Percentiles rank a stretch among this genome's conserved stretches.
Evolutionary conservation across 139 green algal genomes (phyloP).

Genomic region (Closterium sp.): DNA sequence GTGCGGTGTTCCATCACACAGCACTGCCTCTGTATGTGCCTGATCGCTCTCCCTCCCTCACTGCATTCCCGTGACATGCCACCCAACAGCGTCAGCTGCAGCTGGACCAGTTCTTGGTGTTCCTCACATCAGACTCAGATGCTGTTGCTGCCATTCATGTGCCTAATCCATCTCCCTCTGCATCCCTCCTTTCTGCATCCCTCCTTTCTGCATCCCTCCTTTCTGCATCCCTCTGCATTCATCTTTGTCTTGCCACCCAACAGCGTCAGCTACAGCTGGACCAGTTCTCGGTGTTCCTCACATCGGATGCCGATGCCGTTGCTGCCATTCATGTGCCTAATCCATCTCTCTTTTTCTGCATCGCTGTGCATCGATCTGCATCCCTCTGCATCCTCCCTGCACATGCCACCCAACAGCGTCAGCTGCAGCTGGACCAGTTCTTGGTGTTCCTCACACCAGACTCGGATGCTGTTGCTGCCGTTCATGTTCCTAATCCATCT

Average conservation of each 20-base stretch:
- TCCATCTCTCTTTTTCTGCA: background rate
- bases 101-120: too few species aligned
- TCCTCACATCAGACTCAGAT: too few species aligned
- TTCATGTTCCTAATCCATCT: too few species aligned
- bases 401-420: background rate
- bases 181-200: too few species aligned
- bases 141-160: too few species aligned
- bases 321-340: background rate
- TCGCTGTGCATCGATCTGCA: background rate
- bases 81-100: slow-evolving; percentile 14
- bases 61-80: too few species aligned
- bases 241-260: background rate
- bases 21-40: too few species aligned
- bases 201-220: too few species aligned
- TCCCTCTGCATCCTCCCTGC: background rate
- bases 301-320: background rate
- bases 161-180: too few species aligned
- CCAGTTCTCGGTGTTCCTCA: background rate
- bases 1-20: background rate
- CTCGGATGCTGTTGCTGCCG: too few species aligned
- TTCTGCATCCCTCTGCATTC: too few species aligned
- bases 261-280: slow-evolving; percentile 4
- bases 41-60: background rate
- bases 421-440: slow-evolving; percentile 25
- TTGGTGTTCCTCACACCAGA: too few species aligned